Conservation (phyloP, 2,329 filamentous ascomycete species). For the Parafenestella ontariensis region DNA sequence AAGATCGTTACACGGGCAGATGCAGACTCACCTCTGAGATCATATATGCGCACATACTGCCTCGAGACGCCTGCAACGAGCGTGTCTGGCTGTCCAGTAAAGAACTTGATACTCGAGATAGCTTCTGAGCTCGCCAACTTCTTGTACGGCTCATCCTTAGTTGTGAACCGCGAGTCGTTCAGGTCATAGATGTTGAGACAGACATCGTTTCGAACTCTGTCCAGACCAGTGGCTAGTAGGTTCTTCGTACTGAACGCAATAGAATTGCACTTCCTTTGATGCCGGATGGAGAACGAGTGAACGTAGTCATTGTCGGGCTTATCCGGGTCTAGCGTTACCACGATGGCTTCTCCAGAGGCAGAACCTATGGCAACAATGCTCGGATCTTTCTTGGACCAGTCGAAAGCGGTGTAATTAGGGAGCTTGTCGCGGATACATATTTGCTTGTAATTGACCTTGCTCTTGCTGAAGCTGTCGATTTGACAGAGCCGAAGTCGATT, state of each 20-base stretch:
- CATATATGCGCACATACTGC: conserved; percentile 77
- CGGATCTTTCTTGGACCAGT: conserved; percentile 68
- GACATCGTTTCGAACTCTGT: conserved; percentile 80
- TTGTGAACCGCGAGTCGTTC: conserved; percentile 61
- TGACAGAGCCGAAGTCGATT: conserved; percentile 66
- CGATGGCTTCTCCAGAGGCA: conserved; percentile 74
- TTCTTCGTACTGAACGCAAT: conserved; percentile 78
- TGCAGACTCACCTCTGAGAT: conserved; percentile 70
- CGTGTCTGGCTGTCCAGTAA: conserved; percentile 76
- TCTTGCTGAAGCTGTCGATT: conserved; percentile 49
- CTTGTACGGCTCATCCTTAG: conserved; percentile 60
- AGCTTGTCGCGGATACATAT: conserved; percentile 62
- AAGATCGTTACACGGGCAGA: conserved; percentile 24
- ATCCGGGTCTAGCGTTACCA: conserved; percentile 75
- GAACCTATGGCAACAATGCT: conserved; percentile 78
- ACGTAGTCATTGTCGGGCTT: conserved; percentile 51
- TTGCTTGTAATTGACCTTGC: conserved; percentile 59
- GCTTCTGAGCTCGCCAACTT: conserved; percentile 69
- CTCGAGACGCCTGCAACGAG: conserved; percentile 78
- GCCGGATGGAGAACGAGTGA: conserved; percentile 74
- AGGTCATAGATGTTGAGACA: conserved; percentile 86
- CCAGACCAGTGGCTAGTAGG: conserved; percentile 77
- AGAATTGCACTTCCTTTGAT: conserved; percentile 79
- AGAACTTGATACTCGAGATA: conserved; percentile 85
- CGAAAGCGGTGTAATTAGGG: conserved; percentile 69